phyloP scores from a whole-genome alignment of 1,284 basidiomycete species.

The Termitomyces sp. region DNA sequence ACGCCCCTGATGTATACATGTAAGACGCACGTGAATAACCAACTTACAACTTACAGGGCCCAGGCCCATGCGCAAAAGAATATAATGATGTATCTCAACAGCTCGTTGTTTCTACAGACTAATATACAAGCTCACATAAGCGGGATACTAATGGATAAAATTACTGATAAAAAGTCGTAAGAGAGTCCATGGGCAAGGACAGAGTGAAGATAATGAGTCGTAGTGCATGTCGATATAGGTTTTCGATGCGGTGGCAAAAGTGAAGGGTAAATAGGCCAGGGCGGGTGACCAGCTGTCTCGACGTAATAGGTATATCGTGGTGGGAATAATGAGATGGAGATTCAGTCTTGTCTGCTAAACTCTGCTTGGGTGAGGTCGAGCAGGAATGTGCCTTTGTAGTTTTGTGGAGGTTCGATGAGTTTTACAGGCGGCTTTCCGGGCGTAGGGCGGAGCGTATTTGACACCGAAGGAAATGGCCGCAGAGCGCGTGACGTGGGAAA shows the following conservation, averaged over 20 bases:
- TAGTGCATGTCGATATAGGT: conserved; percentile 11
- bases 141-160: conserved; percentile 1
- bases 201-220: conserved; percentile 3
- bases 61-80: neutral
- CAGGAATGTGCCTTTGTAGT: conserved; percentile 62
- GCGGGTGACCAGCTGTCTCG: neutral
- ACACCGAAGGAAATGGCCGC: conserved; percentile 67
- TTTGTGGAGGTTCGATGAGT: conserved; percentile 70
- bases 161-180: conserved; percentile 2
- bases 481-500: conserved; percentile 70
- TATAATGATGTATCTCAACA: neutral
- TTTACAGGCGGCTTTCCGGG: conserved; percentile 43
- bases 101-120: neutral
- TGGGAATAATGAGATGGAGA: neutral
- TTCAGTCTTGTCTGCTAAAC: conserved; percentile 65
- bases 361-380: conserved; percentile 78
- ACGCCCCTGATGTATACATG: no score
- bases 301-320: conserved; percentile 6
- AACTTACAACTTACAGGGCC: neutral
- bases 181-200: conserved; percentile 6
- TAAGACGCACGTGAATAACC: no score
- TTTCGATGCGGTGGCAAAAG: neutral
- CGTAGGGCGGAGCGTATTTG: conserved; percentile 32
- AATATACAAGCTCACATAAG: conserved; percentile 12
- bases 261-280: neutral